These are phyloP conservation scores for Metschnikowia drakensbergensis DNA, from an alignment of 805 yeast genomes.

Conservation along the genomic window DNA sequence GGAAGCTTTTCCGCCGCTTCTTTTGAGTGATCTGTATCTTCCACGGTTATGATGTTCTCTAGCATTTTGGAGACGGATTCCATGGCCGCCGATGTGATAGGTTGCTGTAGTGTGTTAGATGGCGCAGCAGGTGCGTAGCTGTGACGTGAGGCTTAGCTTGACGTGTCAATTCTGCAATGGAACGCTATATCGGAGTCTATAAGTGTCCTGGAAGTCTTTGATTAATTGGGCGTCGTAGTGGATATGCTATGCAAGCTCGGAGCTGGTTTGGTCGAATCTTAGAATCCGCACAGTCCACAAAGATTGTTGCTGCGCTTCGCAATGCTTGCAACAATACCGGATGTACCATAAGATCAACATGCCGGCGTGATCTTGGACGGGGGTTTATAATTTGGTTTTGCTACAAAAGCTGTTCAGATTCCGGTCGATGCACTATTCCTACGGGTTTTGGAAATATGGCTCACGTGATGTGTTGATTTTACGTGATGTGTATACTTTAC, in stretches of 20 bases:
- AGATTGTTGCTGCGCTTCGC: slow-evolving; percentile 1
- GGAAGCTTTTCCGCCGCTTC: background rate
- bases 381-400: too few species aligned
- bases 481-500: too few species aligned
- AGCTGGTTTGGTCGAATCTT: background rate
- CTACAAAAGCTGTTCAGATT: too few species aligned
- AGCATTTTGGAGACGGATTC: slow-evolving; percentile 37
- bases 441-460: too few species aligned
- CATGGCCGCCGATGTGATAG: slow-evolving; percentile 20
- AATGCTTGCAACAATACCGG: slow-evolving; percentile 1
- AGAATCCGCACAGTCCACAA: background rate
- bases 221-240: background rate
- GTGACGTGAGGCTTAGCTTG: background rate
- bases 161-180: too few species aligned
- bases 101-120: background rate
- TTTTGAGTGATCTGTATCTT: slow-evolving; percentile 11
- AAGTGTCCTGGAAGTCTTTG: background rate
- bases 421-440: too few species aligned
- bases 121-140: background rate
- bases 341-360: background rate
- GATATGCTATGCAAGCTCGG: background rate
- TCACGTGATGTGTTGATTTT: too few species aligned
- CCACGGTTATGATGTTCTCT: slow-evolving; percentile 34
- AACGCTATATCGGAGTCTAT: too few species aligned
- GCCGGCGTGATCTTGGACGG: background rate